Evolutionary conservation across 495 filamentous ascomycete species (phyloP).

Genomic region (Talaromyces liani): DNA sequence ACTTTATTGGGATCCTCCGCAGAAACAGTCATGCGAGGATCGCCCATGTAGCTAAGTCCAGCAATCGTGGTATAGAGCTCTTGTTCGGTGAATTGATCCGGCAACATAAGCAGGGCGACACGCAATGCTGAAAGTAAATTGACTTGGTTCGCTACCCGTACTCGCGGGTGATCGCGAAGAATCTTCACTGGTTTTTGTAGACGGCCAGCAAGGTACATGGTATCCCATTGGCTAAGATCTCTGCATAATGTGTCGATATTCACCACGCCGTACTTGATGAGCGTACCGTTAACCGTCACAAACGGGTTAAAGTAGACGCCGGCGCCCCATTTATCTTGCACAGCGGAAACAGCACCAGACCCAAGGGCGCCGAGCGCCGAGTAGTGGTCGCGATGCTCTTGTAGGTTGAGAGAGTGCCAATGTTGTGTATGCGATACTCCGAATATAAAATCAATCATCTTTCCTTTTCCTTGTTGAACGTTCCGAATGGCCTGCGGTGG

Average conservation of each 20-base stretch:
- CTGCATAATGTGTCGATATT: slow-evolving; percentile 80
- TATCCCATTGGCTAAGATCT: slow-evolving; percentile 85
- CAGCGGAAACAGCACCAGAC: slow-evolving; percentile 69
- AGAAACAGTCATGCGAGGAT: slow-evolving; percentile 82
- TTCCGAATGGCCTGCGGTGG: slow-evolving; percentile 68
- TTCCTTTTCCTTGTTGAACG: slow-evolving; percentile 76
- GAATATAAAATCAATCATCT: slow-evolving; percentile 99
- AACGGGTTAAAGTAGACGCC: slow-evolving; percentile 98
- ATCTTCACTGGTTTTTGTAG: slow-evolving; percentile 98
- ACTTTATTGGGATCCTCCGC: slow-evolving; percentile 93
- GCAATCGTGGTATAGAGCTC: slow-evolving; percentile 85
- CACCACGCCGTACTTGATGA: slow-evolving; percentile 97
- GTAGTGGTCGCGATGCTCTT: slow-evolving; percentile 87
- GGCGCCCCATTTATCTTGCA: slow-evolving; percentile 84
- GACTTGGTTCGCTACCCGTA: slow-evolving; percentile 88
- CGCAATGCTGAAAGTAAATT: slow-evolving; percentile 88
- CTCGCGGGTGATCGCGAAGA: slow-evolving; percentile 81
- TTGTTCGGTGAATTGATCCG: slow-evolving; percentile 75
- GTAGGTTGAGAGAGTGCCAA: slow-evolving; percentile 89
- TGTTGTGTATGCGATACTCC: slow-evolving; percentile 93
- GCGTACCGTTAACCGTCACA: slow-evolving; percentile 86
- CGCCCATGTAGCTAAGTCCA: slow-evolving; percentile 86
- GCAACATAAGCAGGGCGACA: slow-evolving; percentile 79
- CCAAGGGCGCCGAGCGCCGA: slow-evolving; percentile 78
- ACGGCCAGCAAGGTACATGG: slow-evolving; percentile 86